Percentiles rank a stretch among this genome's conserved stretches.
Evolutionary conservation across 192 early-diverging fungal genomes (phyloP).

Genomic region (Endogone sp.): DNA sequence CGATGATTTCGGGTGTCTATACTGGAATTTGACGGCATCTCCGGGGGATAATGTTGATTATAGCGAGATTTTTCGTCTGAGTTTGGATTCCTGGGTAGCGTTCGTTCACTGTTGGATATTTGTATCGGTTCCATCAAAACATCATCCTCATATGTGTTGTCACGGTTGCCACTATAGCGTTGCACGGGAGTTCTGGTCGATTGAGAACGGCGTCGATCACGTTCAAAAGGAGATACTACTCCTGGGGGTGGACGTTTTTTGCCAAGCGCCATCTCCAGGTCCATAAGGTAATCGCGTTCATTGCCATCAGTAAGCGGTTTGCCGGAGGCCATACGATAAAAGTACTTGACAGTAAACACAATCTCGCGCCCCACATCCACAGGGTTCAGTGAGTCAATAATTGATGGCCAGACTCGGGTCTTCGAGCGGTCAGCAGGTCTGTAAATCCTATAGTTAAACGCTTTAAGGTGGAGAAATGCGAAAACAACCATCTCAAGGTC

Average conservation of each 20-base stretch:
- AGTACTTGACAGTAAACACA: conserved; percentile 19
- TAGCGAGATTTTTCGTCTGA: no score
- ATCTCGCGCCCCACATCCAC: conserved; percentile 28
- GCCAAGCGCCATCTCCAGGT: conserved; percentile 28
- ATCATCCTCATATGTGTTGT: no score
- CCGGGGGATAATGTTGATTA: no score
- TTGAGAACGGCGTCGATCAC: background rate
- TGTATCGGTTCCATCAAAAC: no score
- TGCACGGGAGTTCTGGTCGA: no score
- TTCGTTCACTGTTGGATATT: no score
- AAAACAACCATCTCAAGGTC: conserved; percentile 37
- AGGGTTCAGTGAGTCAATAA: conserved; percentile 34
- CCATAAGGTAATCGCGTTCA: conserved; percentile 21
- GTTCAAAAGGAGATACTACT: conserved; percentile 21
- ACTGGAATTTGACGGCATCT: no score
- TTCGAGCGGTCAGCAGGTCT: conserved; percentile 22
- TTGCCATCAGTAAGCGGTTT: conserved; percentile 32
- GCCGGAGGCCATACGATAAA: conserved; percentile 27
- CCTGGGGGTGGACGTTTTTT: conserved; percentile 19
- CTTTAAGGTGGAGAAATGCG: conserved; percentile 26
- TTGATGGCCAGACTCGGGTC: conserved; percentile 26
- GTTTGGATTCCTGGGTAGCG: no score
- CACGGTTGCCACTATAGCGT: no score
- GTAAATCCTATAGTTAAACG: conserved; percentile 32
- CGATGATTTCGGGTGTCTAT: no score